Evolutionary conservation across 2,329 filamentous ascomycete genomes (phyloP).

Genomic region (Aspergillus puulaauensis): DNA sequence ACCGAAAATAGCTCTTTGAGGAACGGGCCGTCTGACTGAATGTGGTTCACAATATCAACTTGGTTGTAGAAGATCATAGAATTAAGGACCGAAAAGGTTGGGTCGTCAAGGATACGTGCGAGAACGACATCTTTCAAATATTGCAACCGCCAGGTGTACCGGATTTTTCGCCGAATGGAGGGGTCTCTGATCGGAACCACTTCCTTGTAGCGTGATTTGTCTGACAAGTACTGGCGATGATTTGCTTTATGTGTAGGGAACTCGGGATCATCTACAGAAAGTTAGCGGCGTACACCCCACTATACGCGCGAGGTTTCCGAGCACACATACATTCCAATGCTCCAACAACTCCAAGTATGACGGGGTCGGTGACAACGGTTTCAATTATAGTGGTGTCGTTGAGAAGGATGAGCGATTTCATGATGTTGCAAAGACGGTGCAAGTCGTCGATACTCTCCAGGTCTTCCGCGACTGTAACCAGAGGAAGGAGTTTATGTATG

Average conservation of each 20-base stretch:
- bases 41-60: constrained; percentile 92
- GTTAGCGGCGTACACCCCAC: constrained; percentile 28
- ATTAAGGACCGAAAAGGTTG: constrained; percentile 95
- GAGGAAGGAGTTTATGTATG: constrained; percentile 78
- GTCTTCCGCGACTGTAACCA: constrained; percentile 87
- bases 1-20: constrained; percentile 84
- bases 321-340: constrained; percentile 73
- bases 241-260: constrained; percentile 98
- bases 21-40: constrained; percentile 79
- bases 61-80: constrained; percentile 99
- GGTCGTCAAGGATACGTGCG: constrained; percentile 92
- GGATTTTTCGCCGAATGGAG: constrained; percentile 82
- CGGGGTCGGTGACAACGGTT: constrained; percentile 83
- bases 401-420: constrained; percentile 91
- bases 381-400: constrained; percentile 97
- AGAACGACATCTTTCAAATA: constrained; percentile 99
- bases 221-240: constrained; percentile 87
- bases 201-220: constrained; percentile 90
- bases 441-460: constrained; percentile 83
- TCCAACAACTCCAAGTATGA: constrained; percentile 88
- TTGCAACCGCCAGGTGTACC: constrained; percentile 91
- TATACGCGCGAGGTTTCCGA: no score
- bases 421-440: constrained; percentile 92
- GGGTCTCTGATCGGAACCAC: constrained; percentile 89
- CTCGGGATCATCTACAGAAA: constrained; percentile 74